Evolutionary conservation across 1,284 basidiomycete genomes (phyloP).

Genomic region (Cryptococcus sp.): DNA sequence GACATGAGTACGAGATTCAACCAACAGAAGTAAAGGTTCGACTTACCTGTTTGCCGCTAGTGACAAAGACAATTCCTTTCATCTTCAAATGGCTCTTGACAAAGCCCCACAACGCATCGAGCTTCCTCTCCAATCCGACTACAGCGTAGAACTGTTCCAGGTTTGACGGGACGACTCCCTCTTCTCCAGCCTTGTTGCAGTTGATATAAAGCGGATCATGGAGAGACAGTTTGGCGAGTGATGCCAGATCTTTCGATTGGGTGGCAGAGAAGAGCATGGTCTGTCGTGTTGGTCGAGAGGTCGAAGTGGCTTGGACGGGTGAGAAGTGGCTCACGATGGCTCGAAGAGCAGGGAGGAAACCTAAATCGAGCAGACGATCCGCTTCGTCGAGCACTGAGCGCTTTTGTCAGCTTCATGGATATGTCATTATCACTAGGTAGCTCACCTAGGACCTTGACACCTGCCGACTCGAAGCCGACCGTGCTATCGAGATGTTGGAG

Average conservation of each 20-base stretch:
- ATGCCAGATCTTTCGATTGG: conserved; percentile 86
- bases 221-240: conserved; percentile 87
- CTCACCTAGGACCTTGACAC: conserved; percentile 86
- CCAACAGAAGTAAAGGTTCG: background rate
- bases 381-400: conserved; percentile 88
- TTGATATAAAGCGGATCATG: conserved; percentile 79
- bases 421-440: conserved; percentile 12
- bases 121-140: conserved; percentile 80
- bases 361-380: conserved; percentile 95
- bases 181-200: conserved; percentile 59
- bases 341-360: conserved; percentile 83
- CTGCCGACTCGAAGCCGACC: conserved; percentile 86
- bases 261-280: conserved; percentile 96
- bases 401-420: background rate
- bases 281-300: conserved; percentile 70
- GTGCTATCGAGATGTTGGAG: conserved; percentile 99
- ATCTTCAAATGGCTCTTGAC: conserved; percentile 90
- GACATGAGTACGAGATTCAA: background rate
- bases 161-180: conserved; percentile 63
- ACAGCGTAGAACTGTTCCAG: conserved; percentile 91
- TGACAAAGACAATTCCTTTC: conserved; percentile 93
- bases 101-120: conserved; percentile 92
- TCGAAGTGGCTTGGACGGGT: conserved; percentile 55
- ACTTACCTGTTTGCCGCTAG: conserved; percentile 81
- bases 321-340: conserved; percentile 78